Evolutionary conservation across 2,329 filamentous ascomycete genomes (phyloP), one percentile per base, ranked within the genome.

Genomic region (Sclerotinia borealis): DNA sequence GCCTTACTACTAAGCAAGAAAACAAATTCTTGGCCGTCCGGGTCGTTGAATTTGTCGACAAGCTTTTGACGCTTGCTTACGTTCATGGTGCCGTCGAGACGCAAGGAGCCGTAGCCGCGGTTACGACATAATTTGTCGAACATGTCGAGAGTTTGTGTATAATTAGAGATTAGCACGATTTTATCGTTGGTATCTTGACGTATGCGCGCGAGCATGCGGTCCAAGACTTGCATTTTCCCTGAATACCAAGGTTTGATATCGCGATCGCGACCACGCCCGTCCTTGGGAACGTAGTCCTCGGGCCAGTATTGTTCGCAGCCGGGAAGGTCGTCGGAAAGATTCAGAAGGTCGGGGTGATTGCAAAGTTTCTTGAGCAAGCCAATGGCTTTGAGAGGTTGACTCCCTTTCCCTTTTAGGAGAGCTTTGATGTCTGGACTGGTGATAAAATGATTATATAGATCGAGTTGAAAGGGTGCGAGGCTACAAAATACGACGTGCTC

Each of bases 401-500:
- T 97, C 31, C 93, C 93, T 77, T 97, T 98, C 66, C 95, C 95
- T 68, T 91, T 87, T 41, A 99, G 83, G 50, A 99, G 80, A 60
- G 90, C 92, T 74, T 96, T 92, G 72, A 99, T 98, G 65, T 96
- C 91, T 0, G 95, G 93, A 65, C 93, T 97, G 56, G 90, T 91
- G 76, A 99, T 93, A 76, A 99, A 99, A 76, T 97, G 91, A 72
- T 96, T 96, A 80, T 99, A 99, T 1, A 99, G 80, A 68, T 91
- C 91, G 61, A 92, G 83, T 76, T 99, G 95, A 78, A 99, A 98
- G 0, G 91, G 90, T 19, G 95, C 90, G 51, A 96, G 83, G 70
- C 93, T 93, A 81, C 95, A 99, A 78, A 99, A 99, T 1, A 99
- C 95, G 36, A 99, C 95, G 75, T 99, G 95, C 76, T 99, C 95